Evolutionary conservation across 352 stramenopile genomes (phyloP).

Genomic region (Phytophthora boehmeriae): DNA sequence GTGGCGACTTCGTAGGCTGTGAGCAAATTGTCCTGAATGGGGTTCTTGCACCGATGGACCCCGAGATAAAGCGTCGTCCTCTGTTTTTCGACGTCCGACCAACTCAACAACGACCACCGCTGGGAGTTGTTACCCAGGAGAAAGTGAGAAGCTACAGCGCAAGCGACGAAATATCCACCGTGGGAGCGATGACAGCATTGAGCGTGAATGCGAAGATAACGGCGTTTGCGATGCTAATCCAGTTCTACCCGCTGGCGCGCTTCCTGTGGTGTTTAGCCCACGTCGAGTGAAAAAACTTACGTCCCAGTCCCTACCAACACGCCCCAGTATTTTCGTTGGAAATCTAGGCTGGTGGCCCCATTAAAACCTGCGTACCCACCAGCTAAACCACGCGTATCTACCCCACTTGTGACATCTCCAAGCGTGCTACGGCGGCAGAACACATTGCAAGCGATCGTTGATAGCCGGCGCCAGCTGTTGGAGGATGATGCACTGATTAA

Average conservation of each 20-base stretch:
- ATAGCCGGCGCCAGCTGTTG: slow-evolving; percentile 6
- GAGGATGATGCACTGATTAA: slow-evolving; percentile 1
- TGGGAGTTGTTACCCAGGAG: slow-evolving; percentile 61
- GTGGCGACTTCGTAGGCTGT: background rate
- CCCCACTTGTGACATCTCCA: slow-evolving; percentile 18
- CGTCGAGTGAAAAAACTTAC: slow-evolving; percentile 47
- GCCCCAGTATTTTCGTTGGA: slow-evolving; percentile 73
- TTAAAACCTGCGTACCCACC: slow-evolving; percentile 10
- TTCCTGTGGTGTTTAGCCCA: slow-evolving; percentile 58
- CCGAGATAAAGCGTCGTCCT: slow-evolving; percentile 58
- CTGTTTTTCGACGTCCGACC: slow-evolving; percentile 59
- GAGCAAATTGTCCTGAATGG: slow-evolving; percentile 7
- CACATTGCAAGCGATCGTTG: slow-evolving; percentile 9
- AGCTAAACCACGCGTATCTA: slow-evolving; percentile 13
- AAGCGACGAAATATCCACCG: slow-evolving; percentile 20
- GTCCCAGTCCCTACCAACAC: slow-evolving; percentile 49
- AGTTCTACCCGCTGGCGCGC: slow-evolving; percentile 42
- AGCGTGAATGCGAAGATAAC: slow-evolving; percentile 18
- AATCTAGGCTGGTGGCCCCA: slow-evolving; percentile 25
- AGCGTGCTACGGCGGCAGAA: slow-evolving; percentile 31
- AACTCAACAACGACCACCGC: slow-evolving; percentile 33
- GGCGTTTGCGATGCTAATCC: background rate
- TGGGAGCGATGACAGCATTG: slow-evolving; percentile 13
- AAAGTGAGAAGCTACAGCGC: slow-evolving; percentile 46
- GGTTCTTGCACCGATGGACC: slow-evolving; percentile 37